Conservation (phyloP, 1,139 yeast genomes). For the Wickerhamomyces sp. region DNA sequence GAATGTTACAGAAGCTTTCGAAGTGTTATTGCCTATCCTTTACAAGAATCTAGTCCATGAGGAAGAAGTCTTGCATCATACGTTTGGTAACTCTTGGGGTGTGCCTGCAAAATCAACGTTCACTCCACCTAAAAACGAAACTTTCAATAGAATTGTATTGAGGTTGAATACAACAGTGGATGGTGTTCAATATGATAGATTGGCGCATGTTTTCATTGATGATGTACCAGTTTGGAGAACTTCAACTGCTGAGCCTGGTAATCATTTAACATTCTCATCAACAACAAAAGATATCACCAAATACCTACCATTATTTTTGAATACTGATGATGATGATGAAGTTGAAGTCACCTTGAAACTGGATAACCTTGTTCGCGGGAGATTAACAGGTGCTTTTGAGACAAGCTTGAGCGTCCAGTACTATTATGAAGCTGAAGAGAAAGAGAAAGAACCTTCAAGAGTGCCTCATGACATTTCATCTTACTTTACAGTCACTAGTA, state of each 20-base stretch:
- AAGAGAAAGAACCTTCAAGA: slow-evolving; percentile 1
- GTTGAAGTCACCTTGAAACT: slow-evolving; percentile 47
- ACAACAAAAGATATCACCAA: slow-evolving; percentile 61
- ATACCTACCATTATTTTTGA: slow-evolving; percentile 47
- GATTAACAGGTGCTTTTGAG: slow-evolving; percentile 58
- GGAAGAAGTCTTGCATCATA: slow-evolving; percentile 35
- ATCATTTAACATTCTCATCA: slow-evolving; percentile 41
- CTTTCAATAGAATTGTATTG: slow-evolving; percentile 57
- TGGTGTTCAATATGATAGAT: slow-evolving; percentile 74
- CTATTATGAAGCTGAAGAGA: slow-evolving; percentile 31
- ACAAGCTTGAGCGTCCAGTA: slow-evolving; percentile 49
- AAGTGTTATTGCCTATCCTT: slow-evolving; percentile 16
- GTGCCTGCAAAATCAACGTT: slow-evolving; percentile 41
- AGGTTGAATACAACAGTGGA: slow-evolving; percentile 52
- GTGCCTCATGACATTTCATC: slow-evolving; percentile 5
- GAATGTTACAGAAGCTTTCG: slow-evolving; percentile 17
- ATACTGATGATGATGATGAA: slow-evolving; percentile 19
- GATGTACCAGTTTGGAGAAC: slow-evolving; percentile 79
- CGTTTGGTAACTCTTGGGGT: slow-evolving; percentile 60
- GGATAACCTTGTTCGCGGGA: slow-evolving; percentile 57
- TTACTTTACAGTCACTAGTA: slow-evolving; percentile 18
- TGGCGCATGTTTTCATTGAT: slow-evolving; percentile 63
- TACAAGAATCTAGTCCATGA: slow-evolving; percentile 39
- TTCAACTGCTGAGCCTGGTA: slow-evolving; percentile 74
- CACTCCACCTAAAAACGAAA: slow-evolving; percentile 30